Conservation (phyloP, 179 eudicot species). For the Sideroxylon spinosum region DNA sequence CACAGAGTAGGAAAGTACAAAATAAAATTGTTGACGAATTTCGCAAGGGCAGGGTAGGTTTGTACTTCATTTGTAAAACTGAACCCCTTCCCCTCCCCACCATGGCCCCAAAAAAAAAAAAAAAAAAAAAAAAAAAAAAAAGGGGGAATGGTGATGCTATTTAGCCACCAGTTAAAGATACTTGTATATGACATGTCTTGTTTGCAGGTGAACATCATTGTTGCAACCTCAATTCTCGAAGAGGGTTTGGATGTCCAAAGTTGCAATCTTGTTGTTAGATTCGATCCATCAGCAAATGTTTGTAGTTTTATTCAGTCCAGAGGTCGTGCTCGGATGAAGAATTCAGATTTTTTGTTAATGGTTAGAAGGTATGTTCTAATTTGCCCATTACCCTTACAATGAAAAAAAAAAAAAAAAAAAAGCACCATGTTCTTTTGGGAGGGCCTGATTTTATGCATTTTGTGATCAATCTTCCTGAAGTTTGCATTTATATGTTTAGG, state of each 20-base stretch:
- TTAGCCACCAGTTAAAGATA: neutral
- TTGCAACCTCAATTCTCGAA: constrained; percentile 88
- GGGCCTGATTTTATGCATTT: neutral
- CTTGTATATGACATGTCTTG: constrained; percentile 4
- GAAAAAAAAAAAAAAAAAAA: too few species aligned
- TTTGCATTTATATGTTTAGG: neutral
- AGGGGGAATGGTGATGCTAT: neutral
- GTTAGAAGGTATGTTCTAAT: constrained; percentile 49
- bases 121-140: neutral
- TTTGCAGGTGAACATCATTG: constrained; percentile 69
- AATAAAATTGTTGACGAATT: constrained; percentile 74
- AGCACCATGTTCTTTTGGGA: neutral
- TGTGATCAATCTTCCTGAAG: too few species aligned
- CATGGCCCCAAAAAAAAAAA: too few species aligned
- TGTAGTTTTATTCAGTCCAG: constrained; percentile 99
- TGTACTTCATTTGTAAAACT: neutral
- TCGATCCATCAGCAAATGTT: constrained; percentile 74
- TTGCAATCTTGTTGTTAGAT: constrained; percentile 85
- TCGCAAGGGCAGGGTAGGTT: constrained; percentile 61
- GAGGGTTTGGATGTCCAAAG: constrained; percentile 93
- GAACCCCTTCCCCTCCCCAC: too few species aligned
- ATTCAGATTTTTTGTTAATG: constrained; percentile 76
- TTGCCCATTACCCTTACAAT: neutral
- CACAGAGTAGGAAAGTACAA: constrained; percentile 74
- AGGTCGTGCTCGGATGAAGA: constrained; percentile 86